Evolutionary conservation across 192 early-diverging fungal genomes (phyloP).

Genomic region (Oehlia diaphana): DNA sequence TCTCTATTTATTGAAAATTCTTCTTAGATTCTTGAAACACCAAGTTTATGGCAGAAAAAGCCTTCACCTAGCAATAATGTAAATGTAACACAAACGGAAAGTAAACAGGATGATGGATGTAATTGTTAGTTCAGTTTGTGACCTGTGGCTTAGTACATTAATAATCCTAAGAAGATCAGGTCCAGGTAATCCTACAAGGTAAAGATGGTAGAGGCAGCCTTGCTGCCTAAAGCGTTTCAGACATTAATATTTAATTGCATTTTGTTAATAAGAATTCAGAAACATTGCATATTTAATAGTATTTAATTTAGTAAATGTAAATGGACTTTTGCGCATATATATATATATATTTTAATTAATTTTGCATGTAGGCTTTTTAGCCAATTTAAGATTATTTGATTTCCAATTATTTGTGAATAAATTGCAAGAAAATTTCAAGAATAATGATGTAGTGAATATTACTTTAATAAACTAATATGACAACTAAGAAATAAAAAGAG

Average conservation of each 20-base stretch:
- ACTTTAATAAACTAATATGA: neutral
- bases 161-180: neutral
- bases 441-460: neutral
- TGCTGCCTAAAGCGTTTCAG: neutral
- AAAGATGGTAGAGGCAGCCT: neutral
- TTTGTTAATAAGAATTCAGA: neutral
- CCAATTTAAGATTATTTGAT: neutral
- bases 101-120: neutral
- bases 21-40: neutral
- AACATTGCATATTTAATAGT: neutral
- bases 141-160: neutral
- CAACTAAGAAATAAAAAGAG: neutral
- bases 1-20: neutral
- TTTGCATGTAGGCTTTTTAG: neutral
- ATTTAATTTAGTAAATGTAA: neutral
- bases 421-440: neutral
- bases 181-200: neutral
- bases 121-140: neutral
- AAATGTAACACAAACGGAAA: neutral
- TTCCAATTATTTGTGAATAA: neutral
- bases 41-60: conserved; percentile 2
- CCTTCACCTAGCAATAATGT: neutral
- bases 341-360: neutral
- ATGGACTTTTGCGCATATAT: neutral
- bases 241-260: neutral